A percentile compares a stretch with the other conserved stretches of the same genome.
These are phyloP conservation scores for Lasiodiplodia sp. DNA, from an alignment of 2,329 filamentous ascomycete species.

Conservation along the genomic window DNA sequence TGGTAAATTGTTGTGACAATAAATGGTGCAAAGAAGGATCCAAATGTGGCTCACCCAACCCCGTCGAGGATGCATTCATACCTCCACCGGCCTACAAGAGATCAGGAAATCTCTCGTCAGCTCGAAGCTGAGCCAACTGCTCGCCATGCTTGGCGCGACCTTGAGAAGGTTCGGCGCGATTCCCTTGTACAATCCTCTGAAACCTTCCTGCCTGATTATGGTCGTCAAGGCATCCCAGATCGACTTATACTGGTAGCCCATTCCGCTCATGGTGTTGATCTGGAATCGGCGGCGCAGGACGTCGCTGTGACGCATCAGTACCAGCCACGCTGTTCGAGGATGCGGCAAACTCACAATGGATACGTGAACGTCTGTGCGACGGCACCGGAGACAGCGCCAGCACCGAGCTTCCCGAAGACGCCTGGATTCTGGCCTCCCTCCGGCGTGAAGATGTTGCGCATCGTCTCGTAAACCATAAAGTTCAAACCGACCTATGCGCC, in stretches of 20 bases:
- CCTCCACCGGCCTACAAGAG: constrained; percentile 48
- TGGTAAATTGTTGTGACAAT: background rate
- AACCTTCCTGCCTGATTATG: constrained; percentile 83
- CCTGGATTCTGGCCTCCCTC: constrained; percentile 87
- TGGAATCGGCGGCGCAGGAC: constrained; percentile 94
- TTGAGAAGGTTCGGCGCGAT: constrained; percentile 95
- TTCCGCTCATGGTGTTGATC: constrained; percentile 98
- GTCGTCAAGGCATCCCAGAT: constrained; percentile 82
- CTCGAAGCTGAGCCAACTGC: constrained; percentile 97
- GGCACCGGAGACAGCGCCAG: constrained; percentile 92
- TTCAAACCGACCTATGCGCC: constrained; percentile 81
- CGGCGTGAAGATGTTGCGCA: constrained; percentile 82
- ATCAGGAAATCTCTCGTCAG: constrained; percentile 87
- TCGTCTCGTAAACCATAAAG: constrained; percentile 97
- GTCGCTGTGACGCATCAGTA: constrained; percentile 65
- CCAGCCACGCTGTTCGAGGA: no score
- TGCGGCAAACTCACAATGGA: constrained; percentile 76
- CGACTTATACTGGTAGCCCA: constrained; percentile 94
- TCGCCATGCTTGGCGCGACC: constrained; percentile 97
- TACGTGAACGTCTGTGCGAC: constrained; percentile 98
- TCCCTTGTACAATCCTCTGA: constrained; percentile 90
- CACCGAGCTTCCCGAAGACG: constrained; percentile 80
- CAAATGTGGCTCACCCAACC: constrained; percentile 13
- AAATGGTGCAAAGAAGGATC: constrained; percentile 2
- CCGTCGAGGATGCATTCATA: constrained; percentile 4